These are phyloP conservation scores for Orbilia oligospora DNA, from an alignment of 2,329 filamentous ascomycete genomes.

Conservation along the genomic window DNA sequence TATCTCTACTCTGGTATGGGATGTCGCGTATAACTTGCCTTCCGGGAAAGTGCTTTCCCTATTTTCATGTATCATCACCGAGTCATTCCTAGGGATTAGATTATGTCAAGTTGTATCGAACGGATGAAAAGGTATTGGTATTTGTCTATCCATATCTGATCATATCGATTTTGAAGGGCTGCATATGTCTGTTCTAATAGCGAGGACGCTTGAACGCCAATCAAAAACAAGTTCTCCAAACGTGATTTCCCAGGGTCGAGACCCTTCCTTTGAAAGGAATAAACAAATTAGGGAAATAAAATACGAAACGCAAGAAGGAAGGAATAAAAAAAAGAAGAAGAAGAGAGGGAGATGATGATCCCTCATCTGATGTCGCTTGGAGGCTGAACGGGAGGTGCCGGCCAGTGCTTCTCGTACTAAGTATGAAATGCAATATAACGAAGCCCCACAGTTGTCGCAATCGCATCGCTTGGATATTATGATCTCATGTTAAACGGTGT, in stretches of 20 bases:
- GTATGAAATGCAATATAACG: slow-evolving; percentile 5
- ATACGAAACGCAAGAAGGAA: background rate
- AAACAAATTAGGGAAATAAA: background rate
- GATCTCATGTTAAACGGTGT: background rate
- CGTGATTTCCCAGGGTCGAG: background rate
- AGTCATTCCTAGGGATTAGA: slow-evolving; percentile 6
- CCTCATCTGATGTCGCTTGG: background rate
- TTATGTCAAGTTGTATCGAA: background rate
- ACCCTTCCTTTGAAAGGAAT: background rate
- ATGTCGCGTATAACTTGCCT: slow-evolving; percentile 24
- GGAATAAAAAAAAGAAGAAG: background rate
- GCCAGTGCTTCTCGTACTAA: background rate
- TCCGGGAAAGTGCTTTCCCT: slow-evolving; percentile 15
- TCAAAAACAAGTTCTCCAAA: background rate
- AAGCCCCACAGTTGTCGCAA: background rate
- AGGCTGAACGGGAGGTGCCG: slow-evolving; percentile 7
- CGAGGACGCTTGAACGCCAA: slow-evolving; percentile 15
- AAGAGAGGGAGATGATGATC: too few relatives aligned
- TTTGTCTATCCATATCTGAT: slow-evolving; percentile 6
- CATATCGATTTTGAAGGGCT: slow-evolving; percentile 9
- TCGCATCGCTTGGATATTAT: background rate
- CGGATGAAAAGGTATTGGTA: background rate
- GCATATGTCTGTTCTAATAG: slow-evolving; percentile 2
- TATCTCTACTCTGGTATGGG: slow-evolving; percentile 22
- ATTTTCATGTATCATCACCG: slow-evolving; percentile 9